These are phyloP conservation scores for Trichoderma sp. DNA, from an alignment of 2,329 filamentous ascomycete species.

Conservation along the genomic window DNA sequence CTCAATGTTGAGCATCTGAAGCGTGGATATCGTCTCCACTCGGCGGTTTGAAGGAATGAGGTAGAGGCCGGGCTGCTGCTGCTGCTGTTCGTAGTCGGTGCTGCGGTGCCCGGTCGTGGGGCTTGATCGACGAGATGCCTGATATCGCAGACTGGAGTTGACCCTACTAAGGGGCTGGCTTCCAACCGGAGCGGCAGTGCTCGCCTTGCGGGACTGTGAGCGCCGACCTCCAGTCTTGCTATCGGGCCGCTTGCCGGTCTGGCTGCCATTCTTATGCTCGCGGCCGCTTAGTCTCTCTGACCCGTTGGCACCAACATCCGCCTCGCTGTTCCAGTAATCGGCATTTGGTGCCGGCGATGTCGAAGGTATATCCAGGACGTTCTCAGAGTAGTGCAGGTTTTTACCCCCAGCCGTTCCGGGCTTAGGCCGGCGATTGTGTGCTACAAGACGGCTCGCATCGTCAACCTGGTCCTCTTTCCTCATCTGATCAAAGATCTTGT, in stretches of 20 bases:
- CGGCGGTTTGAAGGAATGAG: constrained; percentile 53
- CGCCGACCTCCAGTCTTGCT: constrained; percentile 49
- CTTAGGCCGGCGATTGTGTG: constrained; percentile 72
- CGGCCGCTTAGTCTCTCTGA: constrained; percentile 47
- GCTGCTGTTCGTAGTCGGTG: constrained; percentile 37
- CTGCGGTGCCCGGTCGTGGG: constrained; percentile 32
- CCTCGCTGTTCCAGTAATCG: constrained; percentile 72
- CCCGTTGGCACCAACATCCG: constrained; percentile 55
- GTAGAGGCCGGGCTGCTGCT: constrained; percentile 49
- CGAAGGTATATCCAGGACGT: constrained; percentile 68
- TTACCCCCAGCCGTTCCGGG: constrained; percentile 76
- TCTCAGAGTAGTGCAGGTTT: constrained; percentile 88
- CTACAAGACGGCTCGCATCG: constrained; percentile 86
- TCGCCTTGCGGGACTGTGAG: constrained; percentile 58
- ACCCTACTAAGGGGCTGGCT: constrained; percentile 45
- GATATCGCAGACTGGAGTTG: constrained; percentile 45
- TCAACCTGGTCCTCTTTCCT: constrained; percentile 82
- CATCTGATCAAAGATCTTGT: constrained; percentile 86
- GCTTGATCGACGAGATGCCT: constrained; percentile 31
- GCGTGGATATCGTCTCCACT: constrained; percentile 62
- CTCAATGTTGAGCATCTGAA: constrained; percentile 90
- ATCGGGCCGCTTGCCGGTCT: constrained; percentile 49
- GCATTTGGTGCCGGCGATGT: constrained; percentile 35
- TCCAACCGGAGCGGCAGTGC: constrained; percentile 36
- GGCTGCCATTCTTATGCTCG: constrained; percentile 48